phyloP scores from a whole-genome alignment of 352 stramenopile genomes.

The Phytophthora macrochlamydospora region DNA sequence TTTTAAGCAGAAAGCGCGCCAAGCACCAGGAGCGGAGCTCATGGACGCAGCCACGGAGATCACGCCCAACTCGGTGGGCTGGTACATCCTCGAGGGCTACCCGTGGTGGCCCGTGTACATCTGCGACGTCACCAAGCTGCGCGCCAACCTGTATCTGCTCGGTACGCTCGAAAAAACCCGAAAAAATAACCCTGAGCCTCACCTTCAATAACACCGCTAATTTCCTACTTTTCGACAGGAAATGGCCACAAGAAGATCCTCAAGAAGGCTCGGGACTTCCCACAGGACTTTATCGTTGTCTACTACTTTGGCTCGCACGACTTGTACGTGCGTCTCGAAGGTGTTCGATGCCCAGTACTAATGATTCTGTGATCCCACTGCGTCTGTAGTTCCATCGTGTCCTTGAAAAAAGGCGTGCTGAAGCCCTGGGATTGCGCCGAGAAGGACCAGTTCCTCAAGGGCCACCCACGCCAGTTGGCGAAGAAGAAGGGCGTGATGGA shows the following conservation, averaged over 20 bases:
- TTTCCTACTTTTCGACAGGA: slow-evolving; percentile 24
- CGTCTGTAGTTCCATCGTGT: slow-evolving; percentile 47
- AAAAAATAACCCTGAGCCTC: no score
- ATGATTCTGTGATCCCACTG: no score
- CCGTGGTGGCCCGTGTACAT: slow-evolving; percentile 90
- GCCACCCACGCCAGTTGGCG: slow-evolving; percentile 64
- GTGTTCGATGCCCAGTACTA: no score
- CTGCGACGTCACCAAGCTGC: slow-evolving; percentile 80
- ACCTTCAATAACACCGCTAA: neutral
- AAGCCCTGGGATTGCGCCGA: slow-evolving; percentile 76
- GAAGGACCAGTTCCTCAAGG: slow-evolving; percentile 72
- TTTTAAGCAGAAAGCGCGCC: no score
- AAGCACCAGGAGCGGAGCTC: no score
- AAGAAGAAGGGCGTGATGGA: slow-evolving; percentile 69
- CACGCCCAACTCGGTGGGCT: slow-evolving; percentile 77
- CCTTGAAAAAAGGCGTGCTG: slow-evolving; percentile 69
- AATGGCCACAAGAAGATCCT: slow-evolving; percentile 70
- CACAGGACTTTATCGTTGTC: slow-evolving; percentile 72
- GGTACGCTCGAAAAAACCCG: slow-evolving; percentile 26
- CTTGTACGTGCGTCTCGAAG: slow-evolving; percentile 57
- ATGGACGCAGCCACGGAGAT: slow-evolving; percentile 13
- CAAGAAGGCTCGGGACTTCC: slow-evolving; percentile 77
- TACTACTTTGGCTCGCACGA: slow-evolving; percentile 87
- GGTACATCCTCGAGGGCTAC: slow-evolving; percentile 87
- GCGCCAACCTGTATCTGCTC: slow-evolving; percentile 62